Conservation (phyloP, 345 rosid species). For the Hibiscus mutabilis region DNA sequence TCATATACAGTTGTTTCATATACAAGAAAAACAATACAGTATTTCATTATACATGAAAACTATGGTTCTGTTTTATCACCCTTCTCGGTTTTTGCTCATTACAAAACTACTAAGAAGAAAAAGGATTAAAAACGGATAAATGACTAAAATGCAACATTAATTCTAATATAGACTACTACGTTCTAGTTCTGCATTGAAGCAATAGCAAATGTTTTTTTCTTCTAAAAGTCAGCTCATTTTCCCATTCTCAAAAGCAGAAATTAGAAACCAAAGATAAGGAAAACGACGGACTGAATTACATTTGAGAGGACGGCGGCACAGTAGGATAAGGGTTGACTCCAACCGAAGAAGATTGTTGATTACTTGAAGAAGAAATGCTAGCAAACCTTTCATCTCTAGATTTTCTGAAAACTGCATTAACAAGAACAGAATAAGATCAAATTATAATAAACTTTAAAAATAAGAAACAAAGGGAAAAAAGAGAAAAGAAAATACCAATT, state of each 20-base stretch:
- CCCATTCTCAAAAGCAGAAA: neutral
- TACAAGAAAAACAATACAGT: neutral
- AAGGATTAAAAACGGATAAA: neutral
- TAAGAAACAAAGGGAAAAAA: neutral
- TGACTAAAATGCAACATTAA: neutral
- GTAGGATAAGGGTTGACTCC: conserved; percentile 51
- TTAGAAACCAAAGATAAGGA: neutral
- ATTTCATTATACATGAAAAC: neutral
- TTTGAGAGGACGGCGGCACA: conserved; percentile 53
- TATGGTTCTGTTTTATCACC: neutral
- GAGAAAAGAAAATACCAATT: neutral
- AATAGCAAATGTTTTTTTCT: too few species aligned
- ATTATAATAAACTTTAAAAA: neutral
- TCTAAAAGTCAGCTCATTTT: neutral
- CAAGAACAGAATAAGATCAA: neutral
- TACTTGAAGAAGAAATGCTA: conserved; percentile 38
- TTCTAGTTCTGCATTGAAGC: neutral
- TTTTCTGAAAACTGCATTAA: conserved; percentile 26
- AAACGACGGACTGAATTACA: conserved; percentile 29
- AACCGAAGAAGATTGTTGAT: conserved; percentile 57
- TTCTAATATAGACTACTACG: neutral
- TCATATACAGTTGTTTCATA: neutral
- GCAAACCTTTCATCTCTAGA: conserved; percentile 49
- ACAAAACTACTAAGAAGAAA: neutral
- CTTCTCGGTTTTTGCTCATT: neutral